Conservation (phyloP, 257 asterid species). For the Salvia hispanica region DNA sequence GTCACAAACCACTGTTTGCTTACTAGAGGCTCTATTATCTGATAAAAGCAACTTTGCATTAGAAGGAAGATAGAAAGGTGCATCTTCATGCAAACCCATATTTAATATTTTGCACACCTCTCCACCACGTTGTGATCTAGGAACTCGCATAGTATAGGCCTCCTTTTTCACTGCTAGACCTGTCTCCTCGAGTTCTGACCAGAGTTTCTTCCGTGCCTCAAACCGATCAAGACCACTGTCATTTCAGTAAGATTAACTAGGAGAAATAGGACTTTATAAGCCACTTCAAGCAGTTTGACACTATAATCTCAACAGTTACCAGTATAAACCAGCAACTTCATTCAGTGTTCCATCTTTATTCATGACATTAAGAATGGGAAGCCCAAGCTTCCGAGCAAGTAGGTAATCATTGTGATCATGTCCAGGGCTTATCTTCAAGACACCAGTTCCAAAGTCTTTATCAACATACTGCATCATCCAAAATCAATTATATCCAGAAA, state of each 20-base stretch:
- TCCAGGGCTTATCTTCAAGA: constrained; percentile 98
- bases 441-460: constrained; percentile 99
- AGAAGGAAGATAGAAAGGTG: constrained; percentile 31
- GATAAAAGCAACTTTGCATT: constrained; percentile 34
- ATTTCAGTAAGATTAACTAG: constrained; percentile 33
- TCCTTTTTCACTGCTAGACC: constrained; percentile 92
- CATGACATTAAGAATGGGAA: constrained; percentile 97
- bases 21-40: constrained; percentile 95
- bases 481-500: constrained; percentile 27
- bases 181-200: constrained; percentile 95
- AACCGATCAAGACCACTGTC: constrained; percentile 97
- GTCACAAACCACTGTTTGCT: constrained; percentile 99
- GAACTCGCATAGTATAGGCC: constrained; percentile 81
- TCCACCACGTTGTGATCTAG: constrained; percentile 99
- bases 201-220: constrained; percentile 93
- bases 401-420: constrained; percentile 99
- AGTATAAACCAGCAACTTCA: constrained; percentile 86
- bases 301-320: constrained; percentile 49
- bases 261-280: constrained; percentile 28
- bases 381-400: constrained; percentile 98
- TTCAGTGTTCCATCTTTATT: constrained; percentile 96
- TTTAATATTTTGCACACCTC: constrained; percentile 60
- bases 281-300: constrained; percentile 20
- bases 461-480: constrained; percentile 75
- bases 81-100: constrained; percentile 23